phyloP scores from a whole-genome alignment of 805 yeast genomes.

The Komagataella pseudopastoris region DNA sequence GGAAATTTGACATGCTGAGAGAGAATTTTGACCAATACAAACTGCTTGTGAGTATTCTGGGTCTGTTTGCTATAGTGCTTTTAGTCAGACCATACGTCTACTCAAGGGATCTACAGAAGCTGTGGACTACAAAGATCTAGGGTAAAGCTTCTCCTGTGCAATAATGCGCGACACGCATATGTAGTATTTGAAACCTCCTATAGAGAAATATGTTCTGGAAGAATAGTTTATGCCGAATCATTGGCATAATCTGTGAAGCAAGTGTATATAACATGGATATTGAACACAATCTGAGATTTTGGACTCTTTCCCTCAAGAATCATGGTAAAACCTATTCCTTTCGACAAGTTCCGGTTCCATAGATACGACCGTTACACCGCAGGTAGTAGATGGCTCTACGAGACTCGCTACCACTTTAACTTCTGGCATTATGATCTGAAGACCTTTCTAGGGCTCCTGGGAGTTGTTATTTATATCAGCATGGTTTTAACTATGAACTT shows the following conservation, averaged over 20 bases:
- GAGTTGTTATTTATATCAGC: neutral
- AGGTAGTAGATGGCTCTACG: neutral
- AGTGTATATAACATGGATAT: neutral
- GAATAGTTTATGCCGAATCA: neutral
- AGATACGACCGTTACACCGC: constrained; percentile 1
- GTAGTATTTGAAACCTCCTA: neutral
- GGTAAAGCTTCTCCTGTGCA: neutral
- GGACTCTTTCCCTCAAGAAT: neutral
- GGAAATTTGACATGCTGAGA: constrained; percentile 67
- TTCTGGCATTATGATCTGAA: neutral
- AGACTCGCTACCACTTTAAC: constrained; percentile 1
- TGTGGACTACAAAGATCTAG: neutral
- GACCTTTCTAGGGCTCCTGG: neutral
- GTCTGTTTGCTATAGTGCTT: constrained; percentile 31
- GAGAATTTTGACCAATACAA: constrained; percentile 53
- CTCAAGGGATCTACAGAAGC: constrained; percentile 26
- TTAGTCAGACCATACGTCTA: constrained; percentile 45
- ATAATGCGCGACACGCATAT: neutral
- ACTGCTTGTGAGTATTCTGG: constrained; percentile 44
- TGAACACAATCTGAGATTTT: neutral
- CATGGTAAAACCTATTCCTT: neutral
- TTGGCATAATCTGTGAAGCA: neutral
- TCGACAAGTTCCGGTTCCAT: neutral
- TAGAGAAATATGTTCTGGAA: neutral
- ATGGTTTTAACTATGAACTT: neutral